These are phyloP conservation scores for Globisporangium ultimum DNA, from an alignment of 352 stramenopile species.

Conservation along the genomic window DNA sequence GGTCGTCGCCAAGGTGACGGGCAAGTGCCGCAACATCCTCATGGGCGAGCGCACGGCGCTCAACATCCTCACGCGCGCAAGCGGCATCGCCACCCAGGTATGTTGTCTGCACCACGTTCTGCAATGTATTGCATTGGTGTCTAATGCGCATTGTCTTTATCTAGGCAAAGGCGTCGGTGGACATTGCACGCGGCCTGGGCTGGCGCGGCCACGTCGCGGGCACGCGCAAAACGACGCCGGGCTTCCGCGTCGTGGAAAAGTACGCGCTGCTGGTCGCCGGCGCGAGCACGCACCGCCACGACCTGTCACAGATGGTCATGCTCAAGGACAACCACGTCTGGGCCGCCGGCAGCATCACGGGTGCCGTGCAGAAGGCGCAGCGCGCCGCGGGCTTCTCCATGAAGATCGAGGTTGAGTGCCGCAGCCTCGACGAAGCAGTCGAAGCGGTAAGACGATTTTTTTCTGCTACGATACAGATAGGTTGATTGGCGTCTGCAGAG, in stretches of 20 bases:
- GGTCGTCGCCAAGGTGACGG: conserved; percentile 92
- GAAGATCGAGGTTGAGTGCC: conserved; percentile 99
- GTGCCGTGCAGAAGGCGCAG: conserved; percentile 91
- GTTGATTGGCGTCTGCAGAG: not conserved
- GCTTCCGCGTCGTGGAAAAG: conserved; percentile 98
- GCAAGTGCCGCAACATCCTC: conserved; percentile 92
- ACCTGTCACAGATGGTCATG: conserved; percentile 99
- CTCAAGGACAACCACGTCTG: conserved; percentile 99
- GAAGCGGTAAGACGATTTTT: too few relatives aligned
- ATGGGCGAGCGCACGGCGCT: conserved; percentile 96
- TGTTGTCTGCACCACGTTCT: too few relatives aligned
- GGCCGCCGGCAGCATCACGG: conserved; percentile 93
- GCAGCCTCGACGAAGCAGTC: conserved; percentile 91
- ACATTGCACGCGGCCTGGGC: conserved; percentile 56
- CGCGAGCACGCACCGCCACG: conserved; percentile 91
- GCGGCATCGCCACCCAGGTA: conserved; percentile 91
- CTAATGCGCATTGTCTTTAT: not conserved
- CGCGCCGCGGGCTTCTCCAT: conserved; percentile 94
- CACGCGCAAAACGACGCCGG: conserved; percentile 98
- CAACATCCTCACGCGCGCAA: conserved; percentile 95
- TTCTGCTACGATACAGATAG: too few relatives aligned
- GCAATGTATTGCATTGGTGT: not conserved
- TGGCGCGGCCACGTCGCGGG: conserved; percentile 95
- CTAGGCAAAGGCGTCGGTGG: conserved; percentile 49
- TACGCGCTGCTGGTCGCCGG: conserved; percentile 97